A percentile compares a stretch with the other conserved stretches of the same genome.
These are phyloP conservation scores for Nosema muscidifuracis DNA, from an alignment of 371 early-diverging fungal genomes.

Conservation along the genomic window DNA sequence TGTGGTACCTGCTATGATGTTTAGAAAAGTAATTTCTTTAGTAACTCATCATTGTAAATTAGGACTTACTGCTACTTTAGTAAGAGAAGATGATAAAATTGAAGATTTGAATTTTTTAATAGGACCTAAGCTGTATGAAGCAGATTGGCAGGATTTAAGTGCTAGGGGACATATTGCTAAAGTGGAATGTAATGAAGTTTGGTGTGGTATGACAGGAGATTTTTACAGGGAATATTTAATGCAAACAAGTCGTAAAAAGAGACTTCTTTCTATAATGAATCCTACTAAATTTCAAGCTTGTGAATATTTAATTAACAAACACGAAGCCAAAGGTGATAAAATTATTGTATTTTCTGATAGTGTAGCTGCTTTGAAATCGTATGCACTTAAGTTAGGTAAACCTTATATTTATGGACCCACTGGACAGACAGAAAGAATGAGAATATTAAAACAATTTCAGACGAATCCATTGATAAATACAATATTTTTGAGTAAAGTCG, in stretches of 20 bases:
- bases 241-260: constrained; percentile 65
- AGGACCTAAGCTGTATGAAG: constrained; percentile 98
- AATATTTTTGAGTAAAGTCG: constrained; percentile 93
- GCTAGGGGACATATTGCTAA: constrained; percentile 92
- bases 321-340: constrained; percentile 91
- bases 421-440: constrained; percentile 82
- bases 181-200: constrained; percentile 92
- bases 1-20: constrained; percentile 97
- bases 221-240: constrained; percentile 86
- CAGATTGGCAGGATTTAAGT: constrained; percentile 98
- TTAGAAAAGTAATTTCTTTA: constrained; percentile 83
- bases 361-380: constrained; percentile 86
- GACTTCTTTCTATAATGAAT: constrained; percentile 87
- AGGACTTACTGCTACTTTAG: constrained; percentile 94
- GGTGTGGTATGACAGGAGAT: constrained; percentile 95
- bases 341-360: constrained; percentile 98
- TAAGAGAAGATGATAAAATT: constrained; percentile 98
- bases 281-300: constrained; percentile 94
- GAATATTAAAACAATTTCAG: constrained; percentile 85
- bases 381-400: constrained; percentile 77
- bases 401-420: constrained; percentile 95
- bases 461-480: constrained; percentile 83
- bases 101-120: constrained; percentile 94
- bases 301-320: constrained; percentile 86
- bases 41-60: constrained; percentile 92